phyloP scores from a whole-genome alignment of 768 basidiomycete genomes.

The Russula abietina region DNA sequence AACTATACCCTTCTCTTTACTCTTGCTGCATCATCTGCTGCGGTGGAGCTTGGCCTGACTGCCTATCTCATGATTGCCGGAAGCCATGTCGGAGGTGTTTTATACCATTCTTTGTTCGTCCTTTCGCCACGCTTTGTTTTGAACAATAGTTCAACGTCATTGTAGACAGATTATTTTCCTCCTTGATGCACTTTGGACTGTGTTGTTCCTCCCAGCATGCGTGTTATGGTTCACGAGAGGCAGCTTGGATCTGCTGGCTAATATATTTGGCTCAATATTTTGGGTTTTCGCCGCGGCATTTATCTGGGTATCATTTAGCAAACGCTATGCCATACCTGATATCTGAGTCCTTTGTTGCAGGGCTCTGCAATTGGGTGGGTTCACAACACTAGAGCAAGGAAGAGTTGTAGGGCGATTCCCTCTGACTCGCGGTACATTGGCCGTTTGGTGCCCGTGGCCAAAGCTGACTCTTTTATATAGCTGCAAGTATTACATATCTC shows the following conservation, averaged over 20 bases:
- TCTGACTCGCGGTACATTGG: background rate
- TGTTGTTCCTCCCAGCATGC: slow-evolving; percentile 62
- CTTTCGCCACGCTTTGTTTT: slow-evolving; percentile 27
- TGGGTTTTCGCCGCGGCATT: slow-evolving; percentile 62
- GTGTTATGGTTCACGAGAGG: slow-evolving; percentile 66
- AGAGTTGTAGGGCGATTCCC: background rate
- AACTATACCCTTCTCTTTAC: slow-evolving; percentile 35
- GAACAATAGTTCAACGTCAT: slow-evolving; percentile 35
- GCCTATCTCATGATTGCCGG: slow-evolving; percentile 50
- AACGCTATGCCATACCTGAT: background rate
- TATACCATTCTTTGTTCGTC: slow-evolving; percentile 10
- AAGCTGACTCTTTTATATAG: slow-evolving; percentile 31
- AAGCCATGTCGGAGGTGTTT: background rate
- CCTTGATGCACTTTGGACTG: slow-evolving; percentile 71
- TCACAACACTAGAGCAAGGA: slow-evolving; percentile 34
- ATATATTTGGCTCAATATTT: slow-evolving; percentile 67
- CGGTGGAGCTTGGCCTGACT: slow-evolving; percentile 70
- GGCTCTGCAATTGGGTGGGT: slow-evolving; percentile 63
- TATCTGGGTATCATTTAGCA: slow-evolving; percentile 52
- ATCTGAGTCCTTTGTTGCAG: slow-evolving; percentile 34
- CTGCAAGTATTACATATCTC: slow-evolving; percentile 67
- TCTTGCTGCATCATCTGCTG: slow-evolving; percentile 58
- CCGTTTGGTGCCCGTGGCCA: background rate
- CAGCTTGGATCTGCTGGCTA: slow-evolving; percentile 62
- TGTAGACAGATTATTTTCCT: slow-evolving; percentile 50